phyloP scores from a whole-genome alignment of 345 rosid genomes.

The Salix koriyanagi region DNA sequence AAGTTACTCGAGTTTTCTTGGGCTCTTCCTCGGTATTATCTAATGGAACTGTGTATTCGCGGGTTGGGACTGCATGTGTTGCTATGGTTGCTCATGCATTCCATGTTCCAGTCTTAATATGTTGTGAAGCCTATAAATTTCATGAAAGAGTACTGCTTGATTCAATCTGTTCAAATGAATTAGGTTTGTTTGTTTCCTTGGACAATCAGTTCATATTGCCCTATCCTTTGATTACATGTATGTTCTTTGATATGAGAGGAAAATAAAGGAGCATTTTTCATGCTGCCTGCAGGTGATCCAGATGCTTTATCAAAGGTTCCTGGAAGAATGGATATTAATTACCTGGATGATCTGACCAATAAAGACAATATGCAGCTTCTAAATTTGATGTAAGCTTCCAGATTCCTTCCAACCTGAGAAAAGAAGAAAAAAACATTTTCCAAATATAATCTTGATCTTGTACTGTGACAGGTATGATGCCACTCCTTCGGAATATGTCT shows the following conservation, averaged over 20 bases:
- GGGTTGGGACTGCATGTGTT: conserved; percentile 95
- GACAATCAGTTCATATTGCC: background rate
- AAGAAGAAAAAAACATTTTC: background rate
- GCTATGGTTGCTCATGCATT: conserved; percentile 97
- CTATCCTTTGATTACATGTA: background rate
- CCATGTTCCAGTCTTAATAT: conserved; percentile 73
- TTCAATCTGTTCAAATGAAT: conserved; percentile 93
- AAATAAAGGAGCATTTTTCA: background rate
- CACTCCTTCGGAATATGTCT: conserved; percentile 83
- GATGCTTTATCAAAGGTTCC: conserved; percentile 65
- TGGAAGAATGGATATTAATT: conserved; percentile 59
- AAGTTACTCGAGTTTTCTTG: conserved; percentile 81
- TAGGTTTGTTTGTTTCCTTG: conserved; percentile 43
- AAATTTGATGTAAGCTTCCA: conserved; percentile 61
- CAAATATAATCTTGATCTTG: background rate
- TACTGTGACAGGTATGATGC: conserved; percentile 71
- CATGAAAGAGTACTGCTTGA: conserved; percentile 95
- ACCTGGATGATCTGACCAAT: conserved; percentile 48
- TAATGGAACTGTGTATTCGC: conserved; percentile 87
- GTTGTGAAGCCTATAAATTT: conserved; percentile 95
- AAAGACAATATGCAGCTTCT: conserved; percentile 67
- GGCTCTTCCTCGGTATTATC: conserved; percentile 91
- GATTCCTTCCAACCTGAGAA: background rate
- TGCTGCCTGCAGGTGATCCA: conserved; percentile 64
- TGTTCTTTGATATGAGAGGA: background rate